A percentile compares a stretch with the other conserved stretches of the same genome.
Evolutionary conservation across 108 stramenopile genomes (phyloP).

Genomic region (Epithemia pelagica): DNA sequence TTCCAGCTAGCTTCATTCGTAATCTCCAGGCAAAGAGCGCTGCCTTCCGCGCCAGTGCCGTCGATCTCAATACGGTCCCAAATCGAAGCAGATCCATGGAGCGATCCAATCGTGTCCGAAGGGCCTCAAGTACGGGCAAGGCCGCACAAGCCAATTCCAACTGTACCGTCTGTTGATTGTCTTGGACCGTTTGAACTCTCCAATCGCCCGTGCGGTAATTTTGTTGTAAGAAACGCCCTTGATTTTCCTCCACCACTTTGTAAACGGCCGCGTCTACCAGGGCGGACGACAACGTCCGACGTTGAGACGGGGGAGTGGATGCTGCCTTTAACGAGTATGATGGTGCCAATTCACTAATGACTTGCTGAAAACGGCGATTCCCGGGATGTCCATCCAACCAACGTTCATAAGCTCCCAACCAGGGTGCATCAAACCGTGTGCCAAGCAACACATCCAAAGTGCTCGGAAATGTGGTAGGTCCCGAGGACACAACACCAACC

Average conservation of each 20-base stretch:
- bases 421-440: slow-evolving; percentile 26
- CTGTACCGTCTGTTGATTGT: slow-evolving; percentile 13
- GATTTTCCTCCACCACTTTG: not conserved
- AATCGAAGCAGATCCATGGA: slow-evolving; percentile 30
- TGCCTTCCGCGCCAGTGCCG: not conserved
- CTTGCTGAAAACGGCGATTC: slow-evolving; percentile 25
- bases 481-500: not conserved
- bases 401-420: slow-evolving; percentile 33
- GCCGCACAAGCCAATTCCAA: slow-evolving; percentile 11
- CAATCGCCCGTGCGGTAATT: slow-evolving; percentile 46
- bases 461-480: slow-evolving; percentile 33
- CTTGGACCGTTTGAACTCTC: slow-evolving; percentile 21
- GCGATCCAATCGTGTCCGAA: slow-evolving; percentile 20
- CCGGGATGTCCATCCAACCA: slow-evolving; percentile 57
- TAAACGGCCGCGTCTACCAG: not conserved
- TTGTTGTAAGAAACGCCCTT: slow-evolving; percentile 40
- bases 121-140: not conserved
- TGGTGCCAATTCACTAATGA: not conserved
- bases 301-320: not conserved
- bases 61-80: slow-evolving; percentile 11
- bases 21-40: not conserved
- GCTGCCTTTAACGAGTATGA: not conserved
- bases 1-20: not conserved
- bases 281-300: not conserved
- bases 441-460: slow-evolving; percentile 43